Conservation (phyloP, 352 stramenopile species). For the Globisporangium cederbergense region DNA sequence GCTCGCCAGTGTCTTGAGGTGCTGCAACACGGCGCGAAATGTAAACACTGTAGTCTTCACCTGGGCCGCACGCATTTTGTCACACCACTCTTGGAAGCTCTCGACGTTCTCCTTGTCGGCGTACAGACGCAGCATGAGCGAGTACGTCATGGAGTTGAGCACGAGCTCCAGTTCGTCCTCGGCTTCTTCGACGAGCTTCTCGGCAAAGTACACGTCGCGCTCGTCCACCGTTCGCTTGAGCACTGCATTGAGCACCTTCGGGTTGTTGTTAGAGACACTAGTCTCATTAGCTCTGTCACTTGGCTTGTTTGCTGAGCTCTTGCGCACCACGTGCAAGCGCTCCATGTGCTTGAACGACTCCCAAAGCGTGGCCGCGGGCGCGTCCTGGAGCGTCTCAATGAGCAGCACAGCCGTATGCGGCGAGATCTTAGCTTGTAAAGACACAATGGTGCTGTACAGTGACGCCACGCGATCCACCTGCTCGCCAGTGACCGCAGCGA, state of each 20-base stretch:
- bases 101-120: constrained; percentile 39
- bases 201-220: constrained; percentile 42
- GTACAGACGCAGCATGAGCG: constrained; percentile 65
- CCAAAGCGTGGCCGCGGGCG: constrained; percentile 56
- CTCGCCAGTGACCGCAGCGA: constrained; percentile 47
- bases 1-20: constrained; percentile 31
- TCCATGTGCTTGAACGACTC: constrained; percentile 41
- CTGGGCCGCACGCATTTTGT: constrained; percentile 34
- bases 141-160: constrained; percentile 74
- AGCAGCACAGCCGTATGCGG: constrained; percentile 47
- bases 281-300: constrained; percentile 10
- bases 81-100: constrained; percentile 46
- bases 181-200: constrained; percentile 47
- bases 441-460: constrained; percentile 46
- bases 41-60: constrained; percentile 53
- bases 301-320: constrained; percentile 11
- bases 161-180: constrained; percentile 31
- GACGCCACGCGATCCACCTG: constrained; percentile 37
- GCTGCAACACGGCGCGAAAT: constrained; percentile 45
- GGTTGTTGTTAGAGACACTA: constrained; percentile 19
- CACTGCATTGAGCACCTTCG: constrained; percentile 54
- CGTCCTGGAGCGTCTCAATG: constrained; percentile 33
- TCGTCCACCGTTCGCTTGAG: constrained; percentile 57
- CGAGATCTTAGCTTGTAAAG: constrained; percentile 35
- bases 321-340: constrained; percentile 39